Evolutionary conservation across 2,329 filamentous ascomycete species (phyloP), one percentile per base, ranked within the genome.

Genomic region (Pyricularia grisea): DNA sequence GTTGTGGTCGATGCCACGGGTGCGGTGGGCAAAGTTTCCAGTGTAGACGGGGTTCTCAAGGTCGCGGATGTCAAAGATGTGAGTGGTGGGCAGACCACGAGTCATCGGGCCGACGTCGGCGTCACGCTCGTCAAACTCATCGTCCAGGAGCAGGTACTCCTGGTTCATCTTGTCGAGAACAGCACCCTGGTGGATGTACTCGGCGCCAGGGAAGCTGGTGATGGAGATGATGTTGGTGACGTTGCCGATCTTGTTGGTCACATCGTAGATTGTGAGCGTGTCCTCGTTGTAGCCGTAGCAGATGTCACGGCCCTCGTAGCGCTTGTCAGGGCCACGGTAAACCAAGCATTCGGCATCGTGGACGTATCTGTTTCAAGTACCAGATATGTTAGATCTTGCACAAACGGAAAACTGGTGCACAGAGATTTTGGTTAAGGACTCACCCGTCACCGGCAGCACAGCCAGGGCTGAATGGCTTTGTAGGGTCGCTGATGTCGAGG

Each of bases 311-410:
- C 81, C 83, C 2, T 76, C 74, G 74, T 82, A 87, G 27, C 78
- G 73, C 33, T 75, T 76, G 70, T 86, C 82, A 0, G 85, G 84
- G 0, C 85, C 85, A 9, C 79, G 80, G 74, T 84, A 85, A 67
- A 81, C 78, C 36, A 88, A 77, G 74, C 86, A 88, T 76, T 88
- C 85, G 2, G 86, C 86, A 72, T 88, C 86, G 75, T 88, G 86
- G 17, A 88, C 85, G 74, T 67, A 67, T 28, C 60, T 28, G 27
- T 12, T 27, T 42, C 12, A n/a, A n/a, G 42, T 17, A 14, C 4
- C 3, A 36, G 4, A 6, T 14, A n/a, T 14, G 1, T 36, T 36
- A 36, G 33, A 36, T 36, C 5, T 10, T 33, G 2, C 10, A 2
- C 30, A 33, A 2, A 33, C 31, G 31, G 4, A 33, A 7, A 33